phyloP scores from a whole-genome alignment of 176 grass and related monocot species.

The Aegilops speltoides region DNA sequence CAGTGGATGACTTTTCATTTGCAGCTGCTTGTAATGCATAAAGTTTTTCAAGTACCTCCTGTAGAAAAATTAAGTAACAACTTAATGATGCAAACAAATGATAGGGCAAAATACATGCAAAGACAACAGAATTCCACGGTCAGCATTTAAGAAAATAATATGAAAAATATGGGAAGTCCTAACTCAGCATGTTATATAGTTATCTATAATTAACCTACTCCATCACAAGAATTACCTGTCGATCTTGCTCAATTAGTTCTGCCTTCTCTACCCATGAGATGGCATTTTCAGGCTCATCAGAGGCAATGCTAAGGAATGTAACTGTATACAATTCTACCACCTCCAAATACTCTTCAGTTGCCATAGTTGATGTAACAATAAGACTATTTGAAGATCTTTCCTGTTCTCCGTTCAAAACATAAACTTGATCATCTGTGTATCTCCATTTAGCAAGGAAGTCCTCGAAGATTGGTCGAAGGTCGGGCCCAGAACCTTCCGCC shows the following conservation, averaged over 20 bases:
- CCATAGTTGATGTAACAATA: constrained; percentile 24
- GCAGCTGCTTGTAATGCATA: constrained; percentile 22
- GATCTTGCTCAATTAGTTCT: constrained; percentile 37
- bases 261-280: constrained; percentile 56
- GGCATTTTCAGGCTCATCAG: constrained; percentile 41
- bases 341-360: constrained; percentile 46
- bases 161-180: not conserved
- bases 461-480: constrained; percentile 56
- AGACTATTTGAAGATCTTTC: constrained; percentile 1
- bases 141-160: not conserved
- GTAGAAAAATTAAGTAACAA: not conserved
- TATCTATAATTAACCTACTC: not conserved
- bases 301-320: constrained; percentile 57
- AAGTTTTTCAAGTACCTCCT: constrained; percentile 51
- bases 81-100: not conserved
- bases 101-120: not conserved
- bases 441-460: constrained; percentile 72
- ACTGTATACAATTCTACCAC: constrained; percentile 63
- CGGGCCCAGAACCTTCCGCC: constrained; percentile 41
- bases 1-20: constrained; percentile 23
- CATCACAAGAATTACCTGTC: constrained; percentile 35
- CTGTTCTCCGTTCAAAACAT: constrained; percentile 42
- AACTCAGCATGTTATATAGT: not conserved
- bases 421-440: constrained; percentile 39
- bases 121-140: not conserved